A percentile compares a stretch with the other conserved stretches of the same genome.
Conservation (phyloP, 2,329 filamentous ascomycete genomes). For the Fusarium irregulare region DNA sequence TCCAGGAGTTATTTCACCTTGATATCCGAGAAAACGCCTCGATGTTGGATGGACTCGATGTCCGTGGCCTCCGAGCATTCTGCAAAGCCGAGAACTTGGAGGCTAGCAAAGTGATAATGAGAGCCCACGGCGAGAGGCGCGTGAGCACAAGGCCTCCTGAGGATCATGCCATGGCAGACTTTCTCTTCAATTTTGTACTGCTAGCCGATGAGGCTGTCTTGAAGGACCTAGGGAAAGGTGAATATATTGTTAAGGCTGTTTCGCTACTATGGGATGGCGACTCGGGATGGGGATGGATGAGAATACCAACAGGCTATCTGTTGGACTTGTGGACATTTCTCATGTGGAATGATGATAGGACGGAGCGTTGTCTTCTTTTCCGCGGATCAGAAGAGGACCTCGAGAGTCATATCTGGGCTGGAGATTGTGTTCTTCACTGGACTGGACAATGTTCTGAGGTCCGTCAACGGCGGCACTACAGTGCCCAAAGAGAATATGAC, state of each 20-base stretch:
- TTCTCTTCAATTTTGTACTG: background rate
- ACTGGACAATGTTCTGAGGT: background rate
- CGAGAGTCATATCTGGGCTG: background rate
- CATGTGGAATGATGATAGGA: background rate
- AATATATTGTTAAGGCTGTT: background rate
- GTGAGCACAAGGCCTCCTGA: background rate
- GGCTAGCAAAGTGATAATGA: accelerated
- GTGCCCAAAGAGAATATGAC: background rate
- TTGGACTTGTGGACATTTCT: background rate
- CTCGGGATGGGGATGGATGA: constrained; percentile 9
- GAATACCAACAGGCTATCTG: constrained; percentile 26
- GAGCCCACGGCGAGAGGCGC: accelerated
- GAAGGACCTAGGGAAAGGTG: background rate
- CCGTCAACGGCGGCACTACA: background rate
- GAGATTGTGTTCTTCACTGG: background rate
- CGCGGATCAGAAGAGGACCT: accelerated
- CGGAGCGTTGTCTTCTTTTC: accelerated
- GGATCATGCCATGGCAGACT: background rate
- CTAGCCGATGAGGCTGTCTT: background rate
- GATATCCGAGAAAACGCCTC: background rate
- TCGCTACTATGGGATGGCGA: background rate
- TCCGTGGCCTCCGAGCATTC: background rate
- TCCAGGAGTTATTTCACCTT: background rate
- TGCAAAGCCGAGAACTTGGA: background rate
- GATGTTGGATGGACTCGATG: background rate